Evolutionary conservation across 208 protist species (phyloP), one percentile per base, ranked within the genome.

Genomic region (Pavlovales sp.): DNA sequence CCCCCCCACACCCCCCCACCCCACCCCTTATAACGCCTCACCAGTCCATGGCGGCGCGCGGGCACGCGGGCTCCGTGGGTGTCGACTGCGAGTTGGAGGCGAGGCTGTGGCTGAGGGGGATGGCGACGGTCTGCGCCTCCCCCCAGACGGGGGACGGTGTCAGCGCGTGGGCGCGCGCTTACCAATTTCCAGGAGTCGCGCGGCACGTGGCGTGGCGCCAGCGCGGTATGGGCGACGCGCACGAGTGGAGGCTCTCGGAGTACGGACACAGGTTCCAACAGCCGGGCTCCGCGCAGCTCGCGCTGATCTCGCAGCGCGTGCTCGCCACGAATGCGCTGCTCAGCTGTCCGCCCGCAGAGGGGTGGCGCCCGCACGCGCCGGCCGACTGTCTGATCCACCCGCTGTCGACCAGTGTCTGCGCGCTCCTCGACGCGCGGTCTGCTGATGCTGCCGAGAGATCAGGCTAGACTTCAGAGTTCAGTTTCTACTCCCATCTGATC

Each of bases 61-160:
- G 79, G 5, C 20, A 39, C 30, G 36, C 79, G 30, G 79, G 79
- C 22, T 84, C 79, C 10, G 79, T 84, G 18, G 37, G 34, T 4
- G 79, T 84, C 40, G 79, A 84, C 42, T 84, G 79, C 79, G 79
- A 84, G 36, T 8, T 84, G 30, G 10, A 84, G 44, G 79, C 79
- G 79, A 40, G 79, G 22, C 32, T 78, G 18, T 36, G 10, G 30
- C n/a, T 39, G 75, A 2, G 10, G n/a, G 30, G 75, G n/a, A 22
- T 36, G 1, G 75, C 30, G 0, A 40, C 36, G n/a, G 75, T 78
- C 76, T 14, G 20, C 38, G 26, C 76, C 14, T 0, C 26, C 38
- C 32, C 76, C 38, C 76, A 38, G 18, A 84, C 41, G 79, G 14
- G 0, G 22, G 8, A n/a, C 44, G 42, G 44, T 1, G 30, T 7